Evolutionary conservation across 345 rosid genomes (phyloP).

Genomic region (Lepidium aucheri): DNA sequence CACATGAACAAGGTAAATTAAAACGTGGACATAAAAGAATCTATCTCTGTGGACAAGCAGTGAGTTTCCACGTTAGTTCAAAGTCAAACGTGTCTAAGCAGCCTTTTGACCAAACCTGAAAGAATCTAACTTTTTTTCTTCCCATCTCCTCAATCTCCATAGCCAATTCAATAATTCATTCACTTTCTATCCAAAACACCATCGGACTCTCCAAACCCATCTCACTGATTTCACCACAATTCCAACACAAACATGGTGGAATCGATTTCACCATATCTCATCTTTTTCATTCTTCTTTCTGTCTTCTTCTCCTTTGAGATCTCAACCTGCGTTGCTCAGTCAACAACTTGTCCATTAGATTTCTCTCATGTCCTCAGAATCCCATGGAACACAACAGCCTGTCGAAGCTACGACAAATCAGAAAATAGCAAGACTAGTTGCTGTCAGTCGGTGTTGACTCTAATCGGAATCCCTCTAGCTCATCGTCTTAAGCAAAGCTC

Average conservation of each 20-base stretch:
- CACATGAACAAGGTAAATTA: too few species aligned
- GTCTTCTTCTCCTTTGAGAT: conserved; percentile 1
- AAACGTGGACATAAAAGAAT: too few species aligned
- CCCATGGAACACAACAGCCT: conserved; percentile 63
- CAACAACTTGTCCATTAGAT: conserved; percentile 52
- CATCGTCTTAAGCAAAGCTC: conserved; percentile 52
- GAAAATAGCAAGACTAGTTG: conserved; percentile 25
- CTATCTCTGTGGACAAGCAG: not conserved
- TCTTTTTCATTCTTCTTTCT: not conserved
- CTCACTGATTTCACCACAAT: not conserved
- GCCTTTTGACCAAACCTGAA: conserved; percentile 18
- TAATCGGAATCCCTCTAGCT: conserved; percentile 52
- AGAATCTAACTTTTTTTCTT: conserved; percentile 20
- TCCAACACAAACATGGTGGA: conserved; percentile 3
- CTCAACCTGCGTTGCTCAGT: conserved; percentile 5
- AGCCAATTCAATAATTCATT: conserved; percentile 11
- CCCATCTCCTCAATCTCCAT: not conserved
- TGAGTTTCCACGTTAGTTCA: conserved; percentile 11
- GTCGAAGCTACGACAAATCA: conserved; percentile 27
- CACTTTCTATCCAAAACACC: not conserved
- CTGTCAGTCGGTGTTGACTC: conserved; percentile 45
- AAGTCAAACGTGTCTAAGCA: conserved; percentile 18
- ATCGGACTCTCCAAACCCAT: not conserved
- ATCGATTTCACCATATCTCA: not conserved
- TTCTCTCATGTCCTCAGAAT: conserved; percentile 46